Percentiles rank a stretch among this genome's conserved stretches.
These are phyloP conservation scores for Exophiala viscosa DNA, from an alignment of 2,329 filamentous ascomycete genomes.

Conservation along the genomic window DNA sequence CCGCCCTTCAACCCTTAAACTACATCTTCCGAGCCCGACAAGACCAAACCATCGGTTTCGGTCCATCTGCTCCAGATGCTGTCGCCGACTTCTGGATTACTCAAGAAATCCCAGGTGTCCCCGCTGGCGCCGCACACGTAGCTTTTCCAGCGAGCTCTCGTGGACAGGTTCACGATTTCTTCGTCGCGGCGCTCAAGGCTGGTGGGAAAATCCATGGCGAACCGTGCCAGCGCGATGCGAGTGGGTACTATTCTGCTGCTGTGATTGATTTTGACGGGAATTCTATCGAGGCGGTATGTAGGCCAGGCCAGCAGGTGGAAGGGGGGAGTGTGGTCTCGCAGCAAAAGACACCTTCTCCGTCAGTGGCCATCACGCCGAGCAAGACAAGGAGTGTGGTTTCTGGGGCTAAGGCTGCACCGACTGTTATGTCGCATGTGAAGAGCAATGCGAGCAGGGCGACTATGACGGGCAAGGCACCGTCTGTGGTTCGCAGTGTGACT, in stretches of 20 bases:
- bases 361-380: not conserved
- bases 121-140: conserved; percentile 57
- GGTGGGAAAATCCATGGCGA: conserved; percentile 58
- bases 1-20: conserved; percentile 72
- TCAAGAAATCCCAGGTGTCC: conserved; percentile 54
- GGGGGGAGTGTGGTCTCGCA: conserved; percentile 18
- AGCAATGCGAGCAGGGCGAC: conserved; percentile 1
- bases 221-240: conserved; percentile 51
- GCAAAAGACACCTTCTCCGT: too few species aligned
- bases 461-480: conserved; percentile 11
- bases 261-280: conserved; percentile 79
- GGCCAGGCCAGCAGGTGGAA: conserved; percentile 56
- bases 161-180: conserved; percentile 67
- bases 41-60: conserved; percentile 60
- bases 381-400: not conserved
- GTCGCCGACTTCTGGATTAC: conserved; percentile 61
- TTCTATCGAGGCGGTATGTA: conserved; percentile 72
- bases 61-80: conserved; percentile 48
- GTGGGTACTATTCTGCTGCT: conserved; percentile 59
- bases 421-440: not conserved
- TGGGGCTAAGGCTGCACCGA: not conserved
- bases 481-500: conserved; percentile 5
- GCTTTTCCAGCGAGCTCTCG: conserved; percentile 66
- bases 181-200: conserved; percentile 64
- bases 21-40: conserved; percentile 66